Evolutionary conservation across 257 asterid genomes (phyloP).

Genomic region (Ilex asprella): DNA sequence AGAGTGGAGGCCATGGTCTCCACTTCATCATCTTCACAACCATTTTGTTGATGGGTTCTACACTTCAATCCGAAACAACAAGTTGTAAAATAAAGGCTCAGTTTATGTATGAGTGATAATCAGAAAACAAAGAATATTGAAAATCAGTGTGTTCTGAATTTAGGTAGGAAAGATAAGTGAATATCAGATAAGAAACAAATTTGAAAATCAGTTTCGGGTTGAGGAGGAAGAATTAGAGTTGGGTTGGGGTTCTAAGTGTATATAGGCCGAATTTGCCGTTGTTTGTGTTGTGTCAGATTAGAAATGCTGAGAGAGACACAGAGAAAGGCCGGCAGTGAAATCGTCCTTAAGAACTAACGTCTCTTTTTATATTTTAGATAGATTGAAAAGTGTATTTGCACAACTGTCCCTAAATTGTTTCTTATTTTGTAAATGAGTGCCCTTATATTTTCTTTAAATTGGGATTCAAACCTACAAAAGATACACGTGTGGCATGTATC

Average conservation of each 20-base stretch:
- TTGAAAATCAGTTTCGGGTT: no score
- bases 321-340: no score
- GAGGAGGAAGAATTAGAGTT: background rate
- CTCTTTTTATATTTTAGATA: background rate
- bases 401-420: no score
- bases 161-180: background rate
- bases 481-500: no score
- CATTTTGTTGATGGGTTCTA: constrained; percentile 19
- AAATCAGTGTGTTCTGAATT: background rate
- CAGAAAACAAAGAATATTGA: background rate
- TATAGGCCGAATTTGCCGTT: no score
- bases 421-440: no score
- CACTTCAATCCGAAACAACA: background rate
- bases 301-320: background rate
- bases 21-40: constrained; percentile 76
- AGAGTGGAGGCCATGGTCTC: constrained; percentile 61
- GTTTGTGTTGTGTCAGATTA: background rate
- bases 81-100: background rate
- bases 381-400: no score
- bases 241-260: background rate
- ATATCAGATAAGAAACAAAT: no score
- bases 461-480: no score
- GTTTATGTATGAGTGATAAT: background rate
- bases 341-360: background rate
- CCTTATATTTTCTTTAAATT: no score